These are phyloP conservation scores for Corymbia maculata DNA, from an alignment of 345 rosid species.

Conservation along the genomic window DNA sequence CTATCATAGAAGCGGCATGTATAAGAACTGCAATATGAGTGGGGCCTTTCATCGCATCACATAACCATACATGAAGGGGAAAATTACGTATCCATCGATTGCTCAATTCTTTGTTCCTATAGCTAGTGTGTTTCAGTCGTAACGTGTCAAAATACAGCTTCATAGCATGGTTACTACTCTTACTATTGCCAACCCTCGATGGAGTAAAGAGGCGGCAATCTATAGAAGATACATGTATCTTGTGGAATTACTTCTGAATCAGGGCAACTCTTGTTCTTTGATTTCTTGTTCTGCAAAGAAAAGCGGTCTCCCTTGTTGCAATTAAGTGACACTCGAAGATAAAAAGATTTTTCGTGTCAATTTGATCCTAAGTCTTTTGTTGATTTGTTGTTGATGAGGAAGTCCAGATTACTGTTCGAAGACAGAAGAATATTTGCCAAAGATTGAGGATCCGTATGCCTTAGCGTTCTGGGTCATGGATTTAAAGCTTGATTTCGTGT, in stretches of 20 bases:
- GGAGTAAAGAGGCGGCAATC: neutral
- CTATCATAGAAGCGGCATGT: neutral
- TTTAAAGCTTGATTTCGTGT: neutral
- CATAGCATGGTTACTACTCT: neutral
- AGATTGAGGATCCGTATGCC: neutral
- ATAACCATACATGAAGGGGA: neutral
- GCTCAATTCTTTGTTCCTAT: neutral
- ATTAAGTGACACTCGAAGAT: neutral
- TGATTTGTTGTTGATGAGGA: neutral
- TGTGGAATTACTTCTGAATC: neutral
- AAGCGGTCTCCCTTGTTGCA: neutral
- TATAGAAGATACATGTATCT: neutral
- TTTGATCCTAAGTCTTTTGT: neutral
- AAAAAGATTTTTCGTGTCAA: neutral
- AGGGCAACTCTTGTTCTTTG: neutral
- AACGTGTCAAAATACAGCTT: neutral
- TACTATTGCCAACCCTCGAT: neutral
- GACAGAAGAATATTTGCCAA: neutral
- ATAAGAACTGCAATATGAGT: neutral
- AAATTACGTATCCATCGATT: neutral
- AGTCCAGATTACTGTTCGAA: neutral
- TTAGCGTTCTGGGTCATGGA: neutral
- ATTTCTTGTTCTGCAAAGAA: neutral
- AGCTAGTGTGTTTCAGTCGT: neutral
- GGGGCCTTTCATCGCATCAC: neutral